Evolutionary conservation across 129 eudicot species (phyloP), one percentile per base, ranked within the genome.

Genomic region (Oenanthe sinensis): DNA sequence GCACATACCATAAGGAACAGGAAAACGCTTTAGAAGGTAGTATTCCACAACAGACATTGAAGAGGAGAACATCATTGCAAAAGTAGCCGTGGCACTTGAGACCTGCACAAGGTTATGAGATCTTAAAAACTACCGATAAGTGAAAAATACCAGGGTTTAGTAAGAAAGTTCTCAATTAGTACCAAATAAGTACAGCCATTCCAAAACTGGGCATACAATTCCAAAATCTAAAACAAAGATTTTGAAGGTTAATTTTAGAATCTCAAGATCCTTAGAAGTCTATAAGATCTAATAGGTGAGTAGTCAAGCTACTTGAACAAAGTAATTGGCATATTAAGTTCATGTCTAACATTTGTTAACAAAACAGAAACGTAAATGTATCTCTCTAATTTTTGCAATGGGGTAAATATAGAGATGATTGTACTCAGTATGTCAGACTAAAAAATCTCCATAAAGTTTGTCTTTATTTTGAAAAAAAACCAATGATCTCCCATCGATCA

Each of bases 61-160:
- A 10, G 98, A 90, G 63, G 98, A 95, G 86, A 91, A 95, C 83
- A 86, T 90, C 98, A 95, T 95, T 30, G 96, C 98, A 81, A 95
- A 95, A 60, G 96, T 95, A 58, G 98, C 97, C 4, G 98, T 95
- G 79, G 98, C 98, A 91, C 98, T 95, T 82, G 98, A 83, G 78
- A 95, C 98, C 98, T 95, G 84, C 77, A 75, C 47, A 69, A 60
- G 28, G 50, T 79, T 60, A 24, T 60, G 36, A 60, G 68, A 24
- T 60, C 33, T n/a, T 8, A 60, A 3, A 60, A 6, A 60, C 68
- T 60, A n/a, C 14, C 15, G 28, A 24, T 60, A n/a, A 9, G 8
- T 67, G 71, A 2, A 67, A 63, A 14, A 0, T 65, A 28, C 4
- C 55, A 74, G 58, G 22, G 58, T n/a, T 45, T 0, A 8, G n/a